Evolutionary conservation across 805 yeast species (phyloP).

Genomic region (Saturnispora sanitii): DNA sequence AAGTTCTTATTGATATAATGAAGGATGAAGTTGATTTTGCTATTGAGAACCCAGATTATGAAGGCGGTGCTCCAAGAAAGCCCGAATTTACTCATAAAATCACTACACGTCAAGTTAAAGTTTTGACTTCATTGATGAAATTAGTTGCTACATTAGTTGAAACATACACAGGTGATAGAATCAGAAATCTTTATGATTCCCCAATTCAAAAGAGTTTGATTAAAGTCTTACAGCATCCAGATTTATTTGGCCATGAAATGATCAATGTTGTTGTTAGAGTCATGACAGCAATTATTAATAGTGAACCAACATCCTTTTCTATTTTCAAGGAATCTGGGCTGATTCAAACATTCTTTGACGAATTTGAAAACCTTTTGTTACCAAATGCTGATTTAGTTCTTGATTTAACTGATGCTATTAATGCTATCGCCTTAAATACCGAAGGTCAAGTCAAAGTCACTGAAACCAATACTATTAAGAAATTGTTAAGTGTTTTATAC

Average conservation of each 20-base stretch:
- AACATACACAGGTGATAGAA: conserved; percentile 73
- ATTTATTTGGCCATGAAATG: conserved; percentile 57
- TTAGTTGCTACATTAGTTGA: conserved; percentile 54
- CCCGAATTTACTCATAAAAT: conserved; percentile 41
- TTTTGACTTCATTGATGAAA: conserved; percentile 50
- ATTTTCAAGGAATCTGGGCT: conserved; percentile 71
- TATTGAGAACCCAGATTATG: conserved; percentile 45
- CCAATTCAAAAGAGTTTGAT: conserved; percentile 57
- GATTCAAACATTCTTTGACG: conserved; percentile 51
- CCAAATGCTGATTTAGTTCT: conserved; percentile 48
- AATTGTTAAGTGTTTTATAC: conserved; percentile 42
- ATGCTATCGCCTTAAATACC: conserved; percentile 71
- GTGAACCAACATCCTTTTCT: conserved; percentile 82
- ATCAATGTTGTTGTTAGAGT: conserved; percentile 53
- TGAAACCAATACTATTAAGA: conserved; percentile 28
- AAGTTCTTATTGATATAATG: conserved; percentile 47
- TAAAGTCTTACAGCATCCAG: conserved; percentile 44
- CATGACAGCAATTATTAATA: conserved; percentile 64
- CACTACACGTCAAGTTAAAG: conserved; percentile 49
- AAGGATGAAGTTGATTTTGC: conserved; percentile 59
- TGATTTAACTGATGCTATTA: conserved; percentile 63
- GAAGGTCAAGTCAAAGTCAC: conserved; percentile 58
- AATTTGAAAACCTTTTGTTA: conserved; percentile 45
- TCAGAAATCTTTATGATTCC: conserved; percentile 80
- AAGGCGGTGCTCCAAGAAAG: conserved; percentile 46